Evolutionary conservation across 495 filamentous ascomycete species (phyloP).

Genomic region (Hamigera avellanea): DNA sequence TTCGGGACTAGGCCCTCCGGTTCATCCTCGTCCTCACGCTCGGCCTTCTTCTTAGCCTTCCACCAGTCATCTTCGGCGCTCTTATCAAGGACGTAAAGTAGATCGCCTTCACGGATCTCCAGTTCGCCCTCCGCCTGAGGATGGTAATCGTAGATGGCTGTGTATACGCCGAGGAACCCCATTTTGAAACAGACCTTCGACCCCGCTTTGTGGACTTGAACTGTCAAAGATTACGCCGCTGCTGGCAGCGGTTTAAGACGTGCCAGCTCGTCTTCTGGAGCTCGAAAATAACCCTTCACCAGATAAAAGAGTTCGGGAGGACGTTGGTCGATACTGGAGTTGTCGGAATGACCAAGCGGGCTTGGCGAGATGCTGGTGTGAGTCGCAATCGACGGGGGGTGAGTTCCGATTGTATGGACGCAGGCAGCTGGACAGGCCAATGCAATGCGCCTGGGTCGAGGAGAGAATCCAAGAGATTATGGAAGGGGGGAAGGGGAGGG

Average conservation of each 20-base stretch:
- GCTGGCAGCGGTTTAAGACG: conserved; percentile 1
- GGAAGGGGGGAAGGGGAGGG: not conserved
- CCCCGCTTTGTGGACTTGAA: not conserved
- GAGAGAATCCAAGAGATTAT: not conserved
- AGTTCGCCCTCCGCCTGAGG: conserved; percentile 86
- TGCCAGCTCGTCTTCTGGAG: too few relatives aligned
- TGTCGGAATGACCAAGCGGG: not conserved
- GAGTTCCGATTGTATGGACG: not conserved
- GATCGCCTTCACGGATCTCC: conserved; percentile 74
- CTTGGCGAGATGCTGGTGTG: not conserved
- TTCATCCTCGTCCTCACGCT: conserved; percentile 85
- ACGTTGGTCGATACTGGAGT: not conserved
- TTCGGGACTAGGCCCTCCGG: conserved; percentile 86
- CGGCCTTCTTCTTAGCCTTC: conserved; percentile 95
- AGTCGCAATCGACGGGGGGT: not conserved
- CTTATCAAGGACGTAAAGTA: conserved; percentile 89
- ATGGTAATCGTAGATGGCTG: conserved; percentile 85
- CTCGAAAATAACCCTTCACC: too few relatives aligned
- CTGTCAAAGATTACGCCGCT: not conserved
- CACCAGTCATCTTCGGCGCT: conserved; percentile 89
- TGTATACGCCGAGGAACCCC: conserved; percentile 85
- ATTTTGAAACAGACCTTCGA: conserved; percentile 24
- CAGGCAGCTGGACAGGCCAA: not conserved
- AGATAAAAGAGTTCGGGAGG: too few relatives aligned
- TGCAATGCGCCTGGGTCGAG: not conserved